Evolutionary conservation across 345 rosid species (phyloP).

Genomic region (Litchi chinensis): DNA sequence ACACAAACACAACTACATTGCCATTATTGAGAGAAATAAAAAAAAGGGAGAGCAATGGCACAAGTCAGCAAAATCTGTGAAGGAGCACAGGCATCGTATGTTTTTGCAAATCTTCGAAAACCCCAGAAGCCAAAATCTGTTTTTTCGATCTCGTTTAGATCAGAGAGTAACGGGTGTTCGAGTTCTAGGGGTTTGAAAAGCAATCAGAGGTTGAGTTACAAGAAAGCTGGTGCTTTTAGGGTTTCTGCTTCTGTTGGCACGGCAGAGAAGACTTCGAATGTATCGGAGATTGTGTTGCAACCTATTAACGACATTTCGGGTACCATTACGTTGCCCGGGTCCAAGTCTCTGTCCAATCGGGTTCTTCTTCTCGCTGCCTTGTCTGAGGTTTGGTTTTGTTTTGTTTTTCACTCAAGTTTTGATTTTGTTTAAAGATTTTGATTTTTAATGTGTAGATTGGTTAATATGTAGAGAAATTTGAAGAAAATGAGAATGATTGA

Average conservation of each 20-base stretch:
- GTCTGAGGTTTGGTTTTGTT: slow-evolving; percentile 56
- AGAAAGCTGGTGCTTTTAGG: slow-evolving; percentile 30
- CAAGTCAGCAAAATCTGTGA: slow-evolving; percentile 55
- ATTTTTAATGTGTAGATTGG: background rate
- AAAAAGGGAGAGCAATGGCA: slow-evolving; percentile 46
- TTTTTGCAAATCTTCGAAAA: slow-evolving; percentile 36
- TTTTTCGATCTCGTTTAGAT: slow-evolving; percentile 40
- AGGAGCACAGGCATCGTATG: slow-evolving; percentile 37
- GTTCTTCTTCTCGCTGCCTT: slow-evolving; percentile 92
- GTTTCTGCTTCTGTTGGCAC: slow-evolving; percentile 61
- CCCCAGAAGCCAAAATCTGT: slow-evolving; percentile 29
- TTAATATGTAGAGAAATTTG: no score
- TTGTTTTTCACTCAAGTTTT: background rate
- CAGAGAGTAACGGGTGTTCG: slow-evolving; percentile 39
- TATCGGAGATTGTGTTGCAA: slow-evolving; percentile 74
- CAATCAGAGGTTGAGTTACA: slow-evolving; percentile 13
- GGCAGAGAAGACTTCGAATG: slow-evolving; percentile 63
- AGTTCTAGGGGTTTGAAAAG: slow-evolving; percentile 35
- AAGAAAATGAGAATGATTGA: background rate
- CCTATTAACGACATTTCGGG: slow-evolving; percentile 89
- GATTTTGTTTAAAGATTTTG: background rate
- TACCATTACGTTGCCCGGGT: slow-evolving; percentile 81
- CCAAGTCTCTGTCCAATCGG: slow-evolving; percentile 93
- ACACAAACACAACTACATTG: background rate
- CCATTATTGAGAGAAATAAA: background rate